Evolutionary conservation across 495 filamentous ascomycete species (phyloP).

Genomic region (Alectoria sarmentosa): DNA sequence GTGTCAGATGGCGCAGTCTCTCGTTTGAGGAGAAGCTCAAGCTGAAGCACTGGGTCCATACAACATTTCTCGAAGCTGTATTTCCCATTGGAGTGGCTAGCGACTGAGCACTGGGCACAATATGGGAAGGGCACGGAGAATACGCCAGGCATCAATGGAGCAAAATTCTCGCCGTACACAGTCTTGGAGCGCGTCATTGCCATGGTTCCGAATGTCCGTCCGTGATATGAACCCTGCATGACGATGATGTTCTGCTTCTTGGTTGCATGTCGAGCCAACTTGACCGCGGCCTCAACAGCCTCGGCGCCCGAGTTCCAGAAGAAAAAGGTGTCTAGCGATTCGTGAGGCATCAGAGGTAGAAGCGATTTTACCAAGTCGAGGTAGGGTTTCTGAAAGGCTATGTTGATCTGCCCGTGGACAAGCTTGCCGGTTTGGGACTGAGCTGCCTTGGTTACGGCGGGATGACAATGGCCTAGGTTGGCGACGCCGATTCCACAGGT

Average conservation of each 20-base stretch:
- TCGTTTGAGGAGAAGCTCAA: conserved; percentile 19
- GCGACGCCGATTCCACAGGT: conserved; percentile 23
- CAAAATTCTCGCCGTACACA: conserved; percentile 25
- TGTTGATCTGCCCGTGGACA: conserved; percentile 24
- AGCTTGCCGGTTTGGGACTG: conserved; percentile 21
- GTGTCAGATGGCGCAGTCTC: conserved; percentile 20
- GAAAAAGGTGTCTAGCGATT: conserved; percentile 23
- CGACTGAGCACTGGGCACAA: conserved; percentile 20
- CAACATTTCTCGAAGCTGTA: conserved; percentile 27
- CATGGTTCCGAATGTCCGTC: conserved; percentile 24
- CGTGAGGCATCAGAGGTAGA: conserved; percentile 23
- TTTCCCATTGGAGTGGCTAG: not conserved
- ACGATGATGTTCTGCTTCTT: conserved; percentile 24
- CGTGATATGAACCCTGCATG: conserved; percentile 25
- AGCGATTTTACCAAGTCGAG: conserved; percentile 18
- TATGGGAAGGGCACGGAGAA: conserved; percentile 21
- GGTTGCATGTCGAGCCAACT: conserved; percentile 42
- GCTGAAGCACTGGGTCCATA: conserved; percentile 22
- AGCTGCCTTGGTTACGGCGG: conserved; percentile 22
- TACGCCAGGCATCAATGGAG: conserved; percentile 27
- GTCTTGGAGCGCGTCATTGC: conserved; percentile 26
- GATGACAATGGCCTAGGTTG: conserved; percentile 24
- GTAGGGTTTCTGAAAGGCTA: conserved; percentile 26
- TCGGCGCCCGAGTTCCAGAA: conserved; percentile 34
- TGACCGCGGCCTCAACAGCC: conserved; percentile 53